phyloP scores from a whole-genome alignment of 345 rosid species.

The Syzygium oleosum region DNA sequence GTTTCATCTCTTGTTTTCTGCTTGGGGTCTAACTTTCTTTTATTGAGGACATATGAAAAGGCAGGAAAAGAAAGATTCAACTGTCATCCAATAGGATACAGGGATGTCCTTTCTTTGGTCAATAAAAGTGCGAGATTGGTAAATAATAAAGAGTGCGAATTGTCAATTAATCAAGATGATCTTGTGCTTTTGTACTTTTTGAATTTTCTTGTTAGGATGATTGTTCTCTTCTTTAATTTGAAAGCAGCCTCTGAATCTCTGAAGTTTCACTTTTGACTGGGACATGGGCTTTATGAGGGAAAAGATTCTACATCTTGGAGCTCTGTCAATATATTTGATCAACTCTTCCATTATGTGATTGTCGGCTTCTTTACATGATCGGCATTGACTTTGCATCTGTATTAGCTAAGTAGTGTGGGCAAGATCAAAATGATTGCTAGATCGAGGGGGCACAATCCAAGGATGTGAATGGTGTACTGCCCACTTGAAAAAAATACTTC shows the following conservation, averaged over 20 bases:
- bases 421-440: background rate
- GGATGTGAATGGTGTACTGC: background rate
- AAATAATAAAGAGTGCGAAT: background rate
- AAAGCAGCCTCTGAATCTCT: background rate
- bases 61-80: background rate
- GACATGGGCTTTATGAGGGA: background rate
- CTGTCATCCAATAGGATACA: background rate
- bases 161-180: background rate
- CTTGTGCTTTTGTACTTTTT: background rate
- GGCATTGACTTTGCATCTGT: background rate
- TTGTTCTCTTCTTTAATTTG: background rate
- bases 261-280: background rate
- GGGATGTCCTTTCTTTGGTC: background rate
- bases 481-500: background rate
- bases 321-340: background rate
- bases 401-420: background rate
- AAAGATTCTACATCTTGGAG: background rate
- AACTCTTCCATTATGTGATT: background rate
- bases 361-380: background rate
- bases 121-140: background rate
- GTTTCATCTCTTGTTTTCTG: background rate
- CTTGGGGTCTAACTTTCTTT: background rate
- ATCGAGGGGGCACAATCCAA: background rate
- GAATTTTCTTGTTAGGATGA: background rate
- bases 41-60: background rate